Conservation (phyloP, 345 rosid genomes). For the Aethionema arabicum region DNA sequence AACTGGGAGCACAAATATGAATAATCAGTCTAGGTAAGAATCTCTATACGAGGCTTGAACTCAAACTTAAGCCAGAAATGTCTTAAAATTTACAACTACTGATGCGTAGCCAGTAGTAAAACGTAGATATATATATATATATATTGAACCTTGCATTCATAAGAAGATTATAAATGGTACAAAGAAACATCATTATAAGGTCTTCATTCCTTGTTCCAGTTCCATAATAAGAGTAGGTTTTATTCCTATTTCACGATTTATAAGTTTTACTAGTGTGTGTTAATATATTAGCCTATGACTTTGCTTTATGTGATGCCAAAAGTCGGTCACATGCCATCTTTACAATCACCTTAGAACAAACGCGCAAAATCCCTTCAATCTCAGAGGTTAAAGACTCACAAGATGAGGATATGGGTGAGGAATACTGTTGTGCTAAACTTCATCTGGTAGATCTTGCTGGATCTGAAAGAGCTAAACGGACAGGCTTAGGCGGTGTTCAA, state of each 20-base stretch:
- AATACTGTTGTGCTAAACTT: slow-evolving; percentile 74
- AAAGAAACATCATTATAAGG: neutral
- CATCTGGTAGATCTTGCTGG: slow-evolving; percentile 92
- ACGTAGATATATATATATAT: neutral
- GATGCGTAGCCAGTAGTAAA: slow-evolving; percentile 9
- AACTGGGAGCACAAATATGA: slow-evolving; percentile 88
- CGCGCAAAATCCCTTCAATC: slow-evolving; percentile 50
- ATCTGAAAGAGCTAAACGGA: slow-evolving; percentile 84
- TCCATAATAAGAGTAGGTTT: neutral
- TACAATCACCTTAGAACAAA: slow-evolving; percentile 85
- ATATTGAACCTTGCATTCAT: neutral
- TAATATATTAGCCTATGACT: slow-evolving; percentile 34
- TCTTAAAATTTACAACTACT: neutral
- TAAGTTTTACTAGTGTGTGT: slow-evolving; percentile 8
- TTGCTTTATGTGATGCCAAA: slow-evolving; percentile 40
- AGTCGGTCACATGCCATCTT: slow-evolving; percentile 95
- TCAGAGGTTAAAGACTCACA: slow-evolving; percentile 43
- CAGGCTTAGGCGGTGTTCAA: slow-evolving; percentile 80
- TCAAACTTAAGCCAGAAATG: slow-evolving; percentile 1
- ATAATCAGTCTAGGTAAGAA: slow-evolving; percentile 71
- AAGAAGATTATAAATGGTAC: slow-evolving; percentile 10
- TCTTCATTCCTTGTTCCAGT: neutral
- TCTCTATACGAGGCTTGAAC: slow-evolving; percentile 4
- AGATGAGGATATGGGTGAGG: slow-evolving; percentile 63
- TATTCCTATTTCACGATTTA: slow-evolving; percentile 14